A percentile compares a stretch with the other conserved stretches of the same genome.
Evolutionary conservation across 805 yeast species (phyloP).

Genomic region (Ogataea degrootiae): DNA sequence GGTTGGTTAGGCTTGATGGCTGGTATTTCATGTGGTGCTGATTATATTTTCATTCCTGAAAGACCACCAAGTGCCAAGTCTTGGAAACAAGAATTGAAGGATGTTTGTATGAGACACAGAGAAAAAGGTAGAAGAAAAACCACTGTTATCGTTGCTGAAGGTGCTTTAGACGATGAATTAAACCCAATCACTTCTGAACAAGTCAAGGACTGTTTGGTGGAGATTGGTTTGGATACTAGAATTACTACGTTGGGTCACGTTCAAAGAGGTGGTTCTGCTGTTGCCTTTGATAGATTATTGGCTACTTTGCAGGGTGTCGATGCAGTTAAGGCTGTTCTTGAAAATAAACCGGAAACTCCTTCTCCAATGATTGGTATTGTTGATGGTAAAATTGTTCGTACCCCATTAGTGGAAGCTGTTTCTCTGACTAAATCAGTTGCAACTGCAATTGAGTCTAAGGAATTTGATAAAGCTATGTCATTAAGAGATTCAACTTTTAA

Average conservation of each 20-base stretch:
- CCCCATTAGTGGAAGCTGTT: conserved; percentile 88
- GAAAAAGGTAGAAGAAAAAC: conserved; percentile 87
- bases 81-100: conserved; percentile 80
- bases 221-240: conserved; percentile 87
- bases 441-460: conserved; percentile 69
- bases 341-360: conserved; percentile 83
- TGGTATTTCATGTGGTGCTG: conserved; percentile 95
- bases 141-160: conserved; percentile 96
- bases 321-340: conserved; percentile 90
- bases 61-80: conserved; percentile 62
- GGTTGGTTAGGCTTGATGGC: conserved; percentile 99
- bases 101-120: conserved; percentile 75
- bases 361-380: conserved; percentile 90
- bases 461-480: conserved; percentile 82
- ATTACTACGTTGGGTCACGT: conserved; percentile 96
- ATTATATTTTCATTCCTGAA: conserved; percentile 91
- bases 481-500: conserved; percentile 85
- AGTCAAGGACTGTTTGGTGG: conserved; percentile 78
- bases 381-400: conserved; percentile 82
- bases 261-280: conserved; percentile 98
- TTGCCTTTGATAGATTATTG: conserved; percentile 84
- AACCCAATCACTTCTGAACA: conserved; percentile 74
- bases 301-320: conserved; percentile 98
- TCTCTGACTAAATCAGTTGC: conserved; percentile 86
- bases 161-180: conserved; percentile 82